A percentile compares a stretch with the other conserved stretches of the same genome.
Conservation (phyloP, 495 filamentous ascomycete genomes). For the Cairneyella variabilis region DNA sequence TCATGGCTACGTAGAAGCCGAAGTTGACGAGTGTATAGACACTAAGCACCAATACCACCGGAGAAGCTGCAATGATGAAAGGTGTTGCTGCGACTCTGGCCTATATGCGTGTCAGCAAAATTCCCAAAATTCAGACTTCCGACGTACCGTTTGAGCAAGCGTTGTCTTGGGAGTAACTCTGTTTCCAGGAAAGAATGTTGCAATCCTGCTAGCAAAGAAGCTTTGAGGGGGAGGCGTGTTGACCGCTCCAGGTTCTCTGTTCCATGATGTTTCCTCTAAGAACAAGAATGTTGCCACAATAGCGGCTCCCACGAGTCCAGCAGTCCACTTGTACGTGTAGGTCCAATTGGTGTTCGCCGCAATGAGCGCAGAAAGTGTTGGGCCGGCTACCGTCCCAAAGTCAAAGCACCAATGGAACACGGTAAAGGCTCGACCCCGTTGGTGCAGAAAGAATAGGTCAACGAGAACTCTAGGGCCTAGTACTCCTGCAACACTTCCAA, state of each 20-base stretch:
- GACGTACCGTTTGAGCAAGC: slow-evolving; percentile 29
- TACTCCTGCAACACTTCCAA: slow-evolving; percentile 35
- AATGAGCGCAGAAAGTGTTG: slow-evolving; percentile 44
- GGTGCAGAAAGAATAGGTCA: slow-evolving; percentile 42
- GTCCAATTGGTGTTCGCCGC: slow-evolving; percentile 34
- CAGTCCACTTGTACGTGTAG: slow-evolving; percentile 46
- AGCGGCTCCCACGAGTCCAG: slow-evolving; percentile 35
- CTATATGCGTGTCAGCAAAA: slow-evolving; percentile 17
- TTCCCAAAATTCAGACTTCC: too few species aligned
- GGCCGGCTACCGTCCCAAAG: slow-evolving; percentile 38
- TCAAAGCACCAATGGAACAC: slow-evolving; percentile 35
- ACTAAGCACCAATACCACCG: slow-evolving; percentile 40
- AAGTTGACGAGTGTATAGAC: slow-evolving; percentile 42
- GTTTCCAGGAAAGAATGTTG: slow-evolving; percentile 40
- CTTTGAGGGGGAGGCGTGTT: slow-evolving; percentile 24
- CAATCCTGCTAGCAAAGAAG: slow-evolving; percentile 35
- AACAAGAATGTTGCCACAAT: slow-evolving; percentile 40
- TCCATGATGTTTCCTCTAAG: slow-evolving; percentile 40
- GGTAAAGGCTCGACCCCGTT: slow-evolving; percentile 36
- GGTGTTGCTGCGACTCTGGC: slow-evolving; percentile 31
- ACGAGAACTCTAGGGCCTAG: slow-evolving; percentile 38
- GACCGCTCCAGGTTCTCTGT: slow-evolving; percentile 17
- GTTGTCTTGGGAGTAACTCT: slow-evolving; percentile 30
- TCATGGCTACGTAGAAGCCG: slow-evolving; percentile 38
- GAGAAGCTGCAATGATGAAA: slow-evolving; percentile 40